These are phyloP conservation scores for Dissophora globulifera DNA, from an alignment of 192 early-diverging fungal species.

Conservation along the genomic window DNA sequence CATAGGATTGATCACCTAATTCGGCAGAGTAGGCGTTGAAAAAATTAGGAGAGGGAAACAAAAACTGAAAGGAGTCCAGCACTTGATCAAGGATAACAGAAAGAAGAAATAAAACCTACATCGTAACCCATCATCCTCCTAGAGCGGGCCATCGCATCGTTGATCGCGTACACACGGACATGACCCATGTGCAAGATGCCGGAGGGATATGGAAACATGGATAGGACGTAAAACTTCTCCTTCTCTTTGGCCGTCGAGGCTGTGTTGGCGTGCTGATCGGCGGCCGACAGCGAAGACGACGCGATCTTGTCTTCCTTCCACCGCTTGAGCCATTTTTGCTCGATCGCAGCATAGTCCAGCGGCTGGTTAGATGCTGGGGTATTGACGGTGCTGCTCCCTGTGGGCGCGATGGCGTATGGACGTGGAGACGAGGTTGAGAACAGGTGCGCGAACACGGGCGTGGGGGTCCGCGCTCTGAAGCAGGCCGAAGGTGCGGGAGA, in stretches of 20 bases:
- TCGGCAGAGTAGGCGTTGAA: too few species aligned
- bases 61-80: too few species aligned
- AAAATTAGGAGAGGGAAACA: too few species aligned
- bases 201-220: slow-evolving; percentile 98
- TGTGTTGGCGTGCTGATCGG: too few species aligned
- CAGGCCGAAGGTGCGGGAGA: neutral
- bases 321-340: slow-evolving; percentile 71
- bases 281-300: too few species aligned
- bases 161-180: slow-evolving; percentile 95
- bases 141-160: slow-evolving; percentile 86
- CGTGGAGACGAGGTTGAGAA: slow-evolving; percentile 10
- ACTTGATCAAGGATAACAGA: neutral
- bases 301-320: slow-evolving; percentile 46
- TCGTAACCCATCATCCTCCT: slow-evolving; percentile 76
- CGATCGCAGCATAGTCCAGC: slow-evolving; percentile 64
- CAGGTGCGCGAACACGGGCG: slow-evolving; percentile 7
- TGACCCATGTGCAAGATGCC: slow-evolving; percentile 96
- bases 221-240: slow-evolving; percentile 82
- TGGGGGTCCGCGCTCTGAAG: neutral
- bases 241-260: slow-evolving; percentile 19
- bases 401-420: neutral
- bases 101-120: slow-evolving; percentile 51
- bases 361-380: slow-evolving; percentile 3
- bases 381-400: too few species aligned
- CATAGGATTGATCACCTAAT: slow-evolving; percentile 87